Conservation (phyloP, 176 grass and related monocot species). For the Oryza nivara region DNA sequence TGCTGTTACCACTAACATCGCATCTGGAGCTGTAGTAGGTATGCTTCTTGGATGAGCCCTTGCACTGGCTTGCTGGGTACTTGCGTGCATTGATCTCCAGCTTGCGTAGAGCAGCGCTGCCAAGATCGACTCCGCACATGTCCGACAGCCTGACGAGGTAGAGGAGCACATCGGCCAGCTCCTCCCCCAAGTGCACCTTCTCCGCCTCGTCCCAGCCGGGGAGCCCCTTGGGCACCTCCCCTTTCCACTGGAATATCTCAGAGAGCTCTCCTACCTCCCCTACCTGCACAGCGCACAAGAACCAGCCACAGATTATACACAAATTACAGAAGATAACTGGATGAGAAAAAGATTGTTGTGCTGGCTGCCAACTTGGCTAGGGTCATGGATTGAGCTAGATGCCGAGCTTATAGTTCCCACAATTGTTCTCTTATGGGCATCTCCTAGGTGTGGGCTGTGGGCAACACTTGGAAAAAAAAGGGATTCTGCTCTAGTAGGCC, state of each 20-base stretch:
- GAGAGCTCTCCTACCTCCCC: slow-evolving; percentile 93
- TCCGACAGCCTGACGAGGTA: slow-evolving; percentile 87
- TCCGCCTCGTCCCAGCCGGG: slow-evolving; percentile 72
- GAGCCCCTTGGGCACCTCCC: slow-evolving; percentile 89
- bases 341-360: slow-evolving; percentile 14
- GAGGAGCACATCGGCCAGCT: slow-evolving; percentile 85
- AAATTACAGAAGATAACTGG: neutral
- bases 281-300: slow-evolving; percentile 52
- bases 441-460: slow-evolving; percentile 29
- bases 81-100: slow-evolving; percentile 81
- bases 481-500: slow-evolving; percentile 4
- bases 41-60: slow-evolving; percentile 82
- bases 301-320: neutral
- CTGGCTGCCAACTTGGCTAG: slow-evolving; percentile 1
- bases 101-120: slow-evolving; percentile 73
- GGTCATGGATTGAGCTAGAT: slow-evolving; percentile 12
- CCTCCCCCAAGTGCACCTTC: slow-evolving; percentile 90
- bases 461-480: slow-evolving; percentile 39
- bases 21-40: slow-evolving; percentile 41
- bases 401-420: slow-evolving; percentile 8
- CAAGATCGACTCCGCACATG: slow-evolving; percentile 79
- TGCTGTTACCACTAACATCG: neutral
- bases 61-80: slow-evolving; percentile 72
- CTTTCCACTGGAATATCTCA: slow-evolving; percentile 98
- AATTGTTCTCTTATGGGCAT: slow-evolving; percentile 35